phyloP scores from a whole-genome alignment of 139 green algal species.

The Diplosphaera chodatii region DNA sequence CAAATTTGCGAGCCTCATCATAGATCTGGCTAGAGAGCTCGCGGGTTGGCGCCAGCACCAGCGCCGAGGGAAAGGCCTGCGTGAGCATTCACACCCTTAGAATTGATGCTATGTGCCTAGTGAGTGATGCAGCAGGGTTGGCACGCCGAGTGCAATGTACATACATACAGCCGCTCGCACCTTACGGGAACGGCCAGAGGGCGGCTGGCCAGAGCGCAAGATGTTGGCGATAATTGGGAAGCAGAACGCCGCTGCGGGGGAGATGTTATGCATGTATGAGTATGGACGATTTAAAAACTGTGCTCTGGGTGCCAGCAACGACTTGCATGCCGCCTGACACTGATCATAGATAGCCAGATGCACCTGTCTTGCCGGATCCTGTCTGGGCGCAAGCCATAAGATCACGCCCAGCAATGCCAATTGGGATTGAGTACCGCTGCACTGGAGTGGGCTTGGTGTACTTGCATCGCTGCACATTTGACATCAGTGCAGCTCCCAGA shows the following conservation, averaged over 20 bases:
- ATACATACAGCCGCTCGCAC: too few relatives aligned
- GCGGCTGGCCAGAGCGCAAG: slow-evolving; percentile 47
- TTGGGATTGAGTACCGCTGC: slow-evolving; percentile 94
- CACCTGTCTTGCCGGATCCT: slow-evolving; percentile 90
- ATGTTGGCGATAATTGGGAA: slow-evolving; percentile 97
- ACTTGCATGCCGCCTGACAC: too few relatives aligned
- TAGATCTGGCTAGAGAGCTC: slow-evolving; percentile 91
- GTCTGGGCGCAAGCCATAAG: slow-evolving; percentile 96
- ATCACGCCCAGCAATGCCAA: slow-evolving; percentile 85
- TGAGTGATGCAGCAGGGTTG: too few relatives aligned
- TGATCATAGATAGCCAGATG: too few relatives aligned
- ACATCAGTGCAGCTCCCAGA: slow-evolving; percentile 62
- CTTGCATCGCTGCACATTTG: slow-evolving; percentile 92
- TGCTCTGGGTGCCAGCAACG: too few relatives aligned
- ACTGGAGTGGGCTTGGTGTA: slow-evolving; percentile 98
- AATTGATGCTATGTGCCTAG: too few relatives aligned
- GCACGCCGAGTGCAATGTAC: too few relatives aligned
- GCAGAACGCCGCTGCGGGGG: slow-evolving; percentile 95
- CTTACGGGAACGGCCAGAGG: slow-evolving; percentile 63
- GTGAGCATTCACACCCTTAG: too few relatives aligned
- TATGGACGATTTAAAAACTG: too few relatives aligned
- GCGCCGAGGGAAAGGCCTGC: slow-evolving; percentile 71
- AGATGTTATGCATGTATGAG: too few relatives aligned
- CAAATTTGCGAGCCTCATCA: slow-evolving; percentile 94
- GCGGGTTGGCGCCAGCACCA: slow-evolving; percentile 90